Evolutionary conservation across 2,329 filamentous ascomycete genomes (phyloP).

Genomic region (Zymoseptoria ardabiliae): DNA sequence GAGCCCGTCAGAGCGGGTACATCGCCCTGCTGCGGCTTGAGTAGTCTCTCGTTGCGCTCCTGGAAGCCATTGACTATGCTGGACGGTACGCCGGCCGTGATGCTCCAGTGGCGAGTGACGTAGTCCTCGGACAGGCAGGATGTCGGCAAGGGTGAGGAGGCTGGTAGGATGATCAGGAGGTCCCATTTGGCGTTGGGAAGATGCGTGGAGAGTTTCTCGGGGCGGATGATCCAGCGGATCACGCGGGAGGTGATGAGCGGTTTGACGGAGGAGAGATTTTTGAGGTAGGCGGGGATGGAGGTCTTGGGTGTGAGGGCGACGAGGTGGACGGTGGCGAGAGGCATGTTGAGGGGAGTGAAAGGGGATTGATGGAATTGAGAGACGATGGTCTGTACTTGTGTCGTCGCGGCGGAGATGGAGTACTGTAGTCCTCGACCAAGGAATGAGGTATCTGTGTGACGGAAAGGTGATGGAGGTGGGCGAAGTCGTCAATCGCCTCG

Average conservation of each 20-base stretch:
- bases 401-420: not conserved
- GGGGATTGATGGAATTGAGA: not conserved
- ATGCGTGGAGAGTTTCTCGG: constrained; percentile 35
- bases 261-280: constrained; percentile 31
- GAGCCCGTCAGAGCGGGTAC: constrained; percentile 33
- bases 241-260: constrained; percentile 40
- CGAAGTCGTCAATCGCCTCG: not conserved
- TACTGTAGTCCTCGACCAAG: not conserved
- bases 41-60: constrained; percentile 33
- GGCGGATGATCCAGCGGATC: constrained; percentile 45
- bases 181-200: constrained; percentile 42
- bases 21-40: constrained; percentile 26
- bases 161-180: constrained; percentile 40
- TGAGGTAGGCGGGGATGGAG: constrained; percentile 35
- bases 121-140: constrained; percentile 19
- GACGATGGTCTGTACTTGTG: not conserved
- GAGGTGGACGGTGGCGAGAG: constrained; percentile 43
- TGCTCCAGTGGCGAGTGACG: constrained; percentile 25
- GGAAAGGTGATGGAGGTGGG: not conserved
- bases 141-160: constrained; percentile 19
- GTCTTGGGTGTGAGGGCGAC: constrained; percentile 33
- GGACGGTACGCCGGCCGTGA: constrained; percentile 39
- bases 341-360: constrained; percentile 32
- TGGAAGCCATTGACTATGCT: constrained; percentile 33
- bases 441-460: not conserved